Evolutionary conservation across 208 protist genomes (phyloP), one percentile per base, ranked within the genome.

Genomic region (Acanthamoeba sp.): DNA sequence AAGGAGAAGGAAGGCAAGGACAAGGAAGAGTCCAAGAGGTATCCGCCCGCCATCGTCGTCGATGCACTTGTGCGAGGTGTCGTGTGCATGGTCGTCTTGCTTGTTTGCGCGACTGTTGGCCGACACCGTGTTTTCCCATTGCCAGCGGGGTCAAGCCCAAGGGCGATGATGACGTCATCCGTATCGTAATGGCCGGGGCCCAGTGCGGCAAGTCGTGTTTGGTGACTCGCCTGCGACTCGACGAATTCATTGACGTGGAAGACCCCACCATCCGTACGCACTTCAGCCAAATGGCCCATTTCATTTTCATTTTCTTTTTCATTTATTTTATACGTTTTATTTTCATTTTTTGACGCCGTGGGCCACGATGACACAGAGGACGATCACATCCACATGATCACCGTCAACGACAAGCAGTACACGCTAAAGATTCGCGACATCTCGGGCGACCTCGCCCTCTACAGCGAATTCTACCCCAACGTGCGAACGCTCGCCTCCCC

Each of bases 231-330:
- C 69, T 78, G 18, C 69, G 69, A 0, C 29, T 78, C 34, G 42
- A 78, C 36, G 69, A 78, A 40, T 78, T 78, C 36, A 36, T 78
- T 4, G 69, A 78, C 14, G 69, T 78, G 16, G 69, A 78, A 29
- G 69, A 78, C 14, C 69, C 69, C 69, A 78, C 69, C 29, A 78
- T 78, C 69, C 29, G 69, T 78, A 78, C 69, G 50, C n/a, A n/a
- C n/a, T n/a, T n/a, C n/a, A n/a, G n/a, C 2, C 50, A 55, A 14
- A 55, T n/a, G n/a, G n/a, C n/a, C 50, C 50, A 12, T 6, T 52
- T 16, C 48, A 1, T 10, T 20, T 55, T 20, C 50, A 12, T 20
- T 4, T 55, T 55, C 50, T 20, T 22, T 20, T 20, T 0, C 22
- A 20, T 38, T 76, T 10, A 45, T 40, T 27, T 6, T 29, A 71